Base-by-base conservation (phyloP, 176 grass and related monocot species). In the Lolium rigidum region DNA sequence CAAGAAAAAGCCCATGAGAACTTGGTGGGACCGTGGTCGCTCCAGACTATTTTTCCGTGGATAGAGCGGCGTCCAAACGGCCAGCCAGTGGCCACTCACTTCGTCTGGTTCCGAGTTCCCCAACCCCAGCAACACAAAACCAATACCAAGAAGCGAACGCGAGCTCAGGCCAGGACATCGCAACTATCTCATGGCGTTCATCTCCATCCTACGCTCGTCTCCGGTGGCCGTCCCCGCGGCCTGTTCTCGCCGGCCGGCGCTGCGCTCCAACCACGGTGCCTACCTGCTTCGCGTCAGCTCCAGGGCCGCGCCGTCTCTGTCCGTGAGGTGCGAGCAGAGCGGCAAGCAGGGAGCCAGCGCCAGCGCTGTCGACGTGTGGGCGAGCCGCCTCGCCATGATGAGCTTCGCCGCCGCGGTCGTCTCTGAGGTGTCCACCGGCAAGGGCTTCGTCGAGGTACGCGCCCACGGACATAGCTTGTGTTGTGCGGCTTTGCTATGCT, bases 331-430 rank as follows among this genome's bases (percentile, higher is more conserved):
- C 78, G 86, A 95, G 81, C 91, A 95, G 88, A 84, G 85, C 75
- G n/a, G 86, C 8, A 90, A 94, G 78, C 66, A 78, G 57, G 81
- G 57, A 65, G 89, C 58, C 47, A 70, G 31, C 78, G 89, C 58
- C 47, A 70, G 28, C 78, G 90, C 60, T 28, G 60, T 90, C 9
- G 91, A 70, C 90, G 82, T 92, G 38, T 95, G 96, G 96, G 78
- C 94, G 26, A 88, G 96, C 46, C 96, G 93, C 50, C 78, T 89
- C 51, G 96, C 93, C 78, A 98, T 98, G 96, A 12, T 92, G 22
- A 85, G 96, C 82, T 88, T 98, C 91, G 82, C 92, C 43, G 92
- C 84, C 10, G 96, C 96, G 31, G 89, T 98, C 74, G 69, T 88
- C 82, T 56, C 92, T 60, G 96, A 98, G 88, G 66, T 98, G 41